Base-by-base conservation (phyloP, 495 filamentous ascomycete species). In the Neurospora cerealis region DNA sequence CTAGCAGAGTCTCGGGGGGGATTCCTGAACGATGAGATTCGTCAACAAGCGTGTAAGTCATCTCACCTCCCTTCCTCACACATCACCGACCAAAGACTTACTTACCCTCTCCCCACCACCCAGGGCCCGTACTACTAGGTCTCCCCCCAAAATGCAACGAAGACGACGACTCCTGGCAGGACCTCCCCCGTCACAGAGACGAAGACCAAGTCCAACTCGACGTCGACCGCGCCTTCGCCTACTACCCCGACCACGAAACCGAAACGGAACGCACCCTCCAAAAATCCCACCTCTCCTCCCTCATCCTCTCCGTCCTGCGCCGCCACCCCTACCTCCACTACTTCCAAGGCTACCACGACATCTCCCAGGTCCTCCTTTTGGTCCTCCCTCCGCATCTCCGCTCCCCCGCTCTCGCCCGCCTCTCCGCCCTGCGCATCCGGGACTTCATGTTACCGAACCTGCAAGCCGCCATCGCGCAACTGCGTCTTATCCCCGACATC, bases 261-360 rank as follows among this genome's bases (percentile, higher is more conserved):
- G 89, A 90, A 28, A 82, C 87, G 70, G 87, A 92, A 75, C 85
- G 94, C 24, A 86, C 87, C 62, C 73, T 79, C 46, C 90, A 92
- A 75, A 96, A 94, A 77, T 75, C 83, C 48, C 89, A 93, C 79
- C 87, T 97, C 32, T 93, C 90, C 17, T 80, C 87, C 72, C 83
- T 98, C 24, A 97, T 98, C 78, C 87, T 86, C 48, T 86, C 90
- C 74, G 88, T 94, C 24, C 87, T 98, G 34, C 88, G 96, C 21
- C 87, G 88, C 11, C 87, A 97, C 78, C 96, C 96, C 5, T 90
- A 92, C 84, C 90, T 99, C 15, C 92, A 89, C 83, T 99, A 99
- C 83, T 98, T 98, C 83, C 96, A 99, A 85, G 96, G 96, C 74
- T 99, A 97, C 82, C 96, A 99, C 80, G 96, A 99, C 82, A 98